Base-by-base conservation (phyloP, 192 early-diverging fungal genomes). In the Backusella westeae region DNA sequence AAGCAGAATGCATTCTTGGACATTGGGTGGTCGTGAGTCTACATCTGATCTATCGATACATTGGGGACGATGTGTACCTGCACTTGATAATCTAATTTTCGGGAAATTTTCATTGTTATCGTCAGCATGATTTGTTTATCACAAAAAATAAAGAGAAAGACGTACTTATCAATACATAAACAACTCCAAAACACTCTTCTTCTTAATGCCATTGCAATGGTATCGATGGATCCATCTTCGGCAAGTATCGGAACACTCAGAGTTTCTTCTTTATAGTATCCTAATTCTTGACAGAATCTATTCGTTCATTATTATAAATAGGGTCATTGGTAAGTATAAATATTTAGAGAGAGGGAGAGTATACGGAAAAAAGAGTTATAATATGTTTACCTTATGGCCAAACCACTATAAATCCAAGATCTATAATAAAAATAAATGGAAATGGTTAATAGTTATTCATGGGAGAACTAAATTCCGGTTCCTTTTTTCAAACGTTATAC, bases 351-450 rank as follows among this genome's bases (percentile, higher is more conserved):
- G 8, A 67, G 32, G 14, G 26, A 34, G 17, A 26, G 14, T 19
- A 9, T 38, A 68, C 32, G 32, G 4, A 34, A 10, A 35, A 68
- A 35, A 6, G 6, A 19, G 9, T 32, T 66, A 10, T 1, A 67
- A 34, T 6, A 19, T 67, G 29, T 36, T 38, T 77, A 79, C 81
- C 82, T 81, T 38, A 86, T 72, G n/a, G 87, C 87, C 66, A 85
- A 82, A 23, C 86, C 86, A 41, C 80, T 79, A 75, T 85, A 87
- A 80, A 86, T 87, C 86, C 86, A 89, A 4, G 86, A 74, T 34
- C 84, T 77, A 19, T 49, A 6, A 39, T 39, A 39, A 3, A 17
- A 53, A 23, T 12, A 21, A 56, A 15, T 23, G 12, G 36, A 21
- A 72, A 56, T 53, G 42, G 26, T 52, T 15, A 73, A 49, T 21